phyloP scores from a whole-genome alignment of 495 filamentous ascomycete genomes.

The Penicillium malachiteum region DNA sequence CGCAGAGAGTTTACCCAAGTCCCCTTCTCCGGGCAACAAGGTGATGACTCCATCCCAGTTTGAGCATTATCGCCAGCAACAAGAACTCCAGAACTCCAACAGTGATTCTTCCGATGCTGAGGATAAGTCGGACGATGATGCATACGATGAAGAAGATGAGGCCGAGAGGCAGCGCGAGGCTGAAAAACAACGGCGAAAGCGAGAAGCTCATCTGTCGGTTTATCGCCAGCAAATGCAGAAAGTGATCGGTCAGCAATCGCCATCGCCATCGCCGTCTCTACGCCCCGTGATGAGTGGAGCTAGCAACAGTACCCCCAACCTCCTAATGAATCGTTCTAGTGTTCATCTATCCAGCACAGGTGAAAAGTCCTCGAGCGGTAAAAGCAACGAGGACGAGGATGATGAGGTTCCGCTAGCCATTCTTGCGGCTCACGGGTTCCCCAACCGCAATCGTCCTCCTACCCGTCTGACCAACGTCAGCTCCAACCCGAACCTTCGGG shows the following conservation, averaged over 20 bases:
- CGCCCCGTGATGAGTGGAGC: constrained; percentile 42
- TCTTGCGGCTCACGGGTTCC: constrained; percentile 89
- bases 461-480: constrained; percentile 63
- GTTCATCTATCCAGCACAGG: constrained; percentile 31
- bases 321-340: constrained; percentile 33
- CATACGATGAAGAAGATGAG: constrained; percentile 85
- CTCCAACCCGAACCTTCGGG: constrained; percentile 55
- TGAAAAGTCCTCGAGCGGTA: constrained; percentile 42
- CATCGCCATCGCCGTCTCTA: constrained; percentile 43
- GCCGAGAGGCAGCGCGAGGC: constrained; percentile 68
- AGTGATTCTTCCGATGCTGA: constrained; percentile 50
- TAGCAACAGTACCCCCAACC: constrained; percentile 47
- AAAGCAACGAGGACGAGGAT: constrained; percentile 68
- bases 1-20: constrained; percentile 40
- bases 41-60: constrained; percentile 90
- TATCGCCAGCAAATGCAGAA: constrained; percentile 98
- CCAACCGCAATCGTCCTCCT: constrained; percentile 76
- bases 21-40: constrained; percentile 56
- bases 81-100: constrained; percentile 61
- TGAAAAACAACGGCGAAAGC: constrained; percentile 77
- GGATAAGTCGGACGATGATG: constrained; percentile 45
- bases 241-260: constrained; percentile 72
- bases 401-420: constrained; percentile 88
- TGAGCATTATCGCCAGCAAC: constrained; percentile 77
- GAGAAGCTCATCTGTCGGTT: constrained; percentile 86